Evolutionary conservation across 179 eudicot genomes (phyloP), one percentile per base, ranked within the genome.

Genomic region (Beta corolliflora): DNA sequence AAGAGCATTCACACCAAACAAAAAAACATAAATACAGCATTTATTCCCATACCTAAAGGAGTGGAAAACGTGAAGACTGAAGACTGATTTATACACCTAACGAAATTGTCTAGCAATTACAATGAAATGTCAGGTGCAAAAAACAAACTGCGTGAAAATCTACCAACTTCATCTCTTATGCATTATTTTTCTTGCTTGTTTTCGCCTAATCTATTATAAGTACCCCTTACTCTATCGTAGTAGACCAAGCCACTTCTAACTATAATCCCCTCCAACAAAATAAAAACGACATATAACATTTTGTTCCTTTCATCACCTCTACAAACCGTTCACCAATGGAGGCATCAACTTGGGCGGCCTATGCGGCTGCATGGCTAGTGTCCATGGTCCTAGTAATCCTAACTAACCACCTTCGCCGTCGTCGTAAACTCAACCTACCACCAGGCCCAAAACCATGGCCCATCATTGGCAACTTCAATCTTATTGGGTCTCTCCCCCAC

Each of bases 371-470:
- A 61, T 82, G 85, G 83, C 78, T 85, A 70, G 44, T 55, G 9
- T 4, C 75, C 21, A 2, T 65, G 54, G 81, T 71, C 80, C 18
- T 79, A 29, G 15, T 85, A 18, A 52, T 75, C 56, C 73, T 82
- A 23, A 64, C 71, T 0, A 70, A 21, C 71, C 85, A 69, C 75
- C 60, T 82, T 29, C 63, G 74, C 67, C 70, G 83, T 18, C 83
- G 69, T 18, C 83, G 69, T 7, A 85, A 79, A 71, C 78, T 84
- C 71, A 86, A 88, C 72, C 82, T 65, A 41, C 94, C 97, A 6
- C 97, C 95, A 0, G 97, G 97, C 53, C 97, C 97, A 25, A 89
- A 87, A 77, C 88, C 96, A 14, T 94, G 96, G 97, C 98, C 99
- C 29, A 81, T 96, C 2, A 94, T 96, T 16, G 99, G 99, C 4